Base-by-base conservation (phyloP, 495 filamentous ascomycete genomes). In the Talaromyces ruber region DNA sequence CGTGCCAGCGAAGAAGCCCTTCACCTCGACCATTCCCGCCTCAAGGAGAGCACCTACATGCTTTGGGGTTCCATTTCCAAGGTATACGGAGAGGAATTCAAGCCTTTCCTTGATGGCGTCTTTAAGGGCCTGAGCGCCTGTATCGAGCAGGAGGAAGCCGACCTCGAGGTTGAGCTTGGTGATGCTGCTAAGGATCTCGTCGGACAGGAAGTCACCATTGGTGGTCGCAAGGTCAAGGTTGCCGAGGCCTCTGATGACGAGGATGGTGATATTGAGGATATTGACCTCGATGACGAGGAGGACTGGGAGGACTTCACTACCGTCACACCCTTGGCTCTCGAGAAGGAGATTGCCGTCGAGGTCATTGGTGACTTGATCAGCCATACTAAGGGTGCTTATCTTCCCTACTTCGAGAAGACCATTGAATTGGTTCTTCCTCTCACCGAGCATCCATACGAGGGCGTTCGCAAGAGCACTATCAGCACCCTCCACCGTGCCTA, bases 311-410 rank as follows among this genome's bases (percentile, higher is more conserved):
- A 95, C 63, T 80, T 91, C 45, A 83, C 81, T 64, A 87, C 87
- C 62, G 88, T 94, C 32, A 93, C 90, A 26, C 89, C 90, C 45
- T 84, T 97, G 57, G 92, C 93, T 24, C 80, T 96, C 62, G 94
- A 98, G 79, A 97, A 98, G 74, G 94, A 98, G 76, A 96, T 98
- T 62, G 94, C 95, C 50, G 82, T 95, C 47, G 94, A 98, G 75
- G 92, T 97, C 14, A 79, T 97, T 47, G 94, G 93, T 59, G 94
- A 98, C 68, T 83, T 98, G 30, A 85, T 98, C 65, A 89, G 89
- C 43, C 84, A 95, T 74, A 89, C 91, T 50, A 89, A 88, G 69
- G 78, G 79, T 62, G 80, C 86, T 43, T 91, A 83, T 70, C 75
- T 96, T 30, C 93, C 94, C 14, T 97, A 93, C 74, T 87, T 98